A percentile compares a stretch with the other conserved stretches of the same genome.
These are phyloP conservation scores for Alternaria brassicicola DNA, from an alignment of 2,329 filamentous ascomycete species.

Conservation along the genomic window DNA sequence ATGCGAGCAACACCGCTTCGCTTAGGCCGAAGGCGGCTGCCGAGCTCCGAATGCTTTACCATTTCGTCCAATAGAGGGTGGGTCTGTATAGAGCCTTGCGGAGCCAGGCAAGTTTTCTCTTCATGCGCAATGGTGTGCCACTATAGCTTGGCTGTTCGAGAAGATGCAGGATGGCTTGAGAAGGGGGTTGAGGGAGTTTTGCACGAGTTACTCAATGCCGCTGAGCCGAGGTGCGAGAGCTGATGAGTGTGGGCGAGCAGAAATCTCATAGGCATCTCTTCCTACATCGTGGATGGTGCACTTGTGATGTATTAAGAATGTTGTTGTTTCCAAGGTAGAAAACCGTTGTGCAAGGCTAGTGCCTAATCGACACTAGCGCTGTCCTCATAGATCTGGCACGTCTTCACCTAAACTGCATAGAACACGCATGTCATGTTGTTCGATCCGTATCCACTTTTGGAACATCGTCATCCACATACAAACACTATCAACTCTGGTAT, in stretches of 20 bases:
- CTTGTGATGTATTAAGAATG: background rate
- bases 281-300: background rate
- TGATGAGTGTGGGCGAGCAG: background rate
- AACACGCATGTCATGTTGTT: background rate
- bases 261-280: background rate
- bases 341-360: background rate
- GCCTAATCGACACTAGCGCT: background rate
- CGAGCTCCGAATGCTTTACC: constrained; percentile 1
- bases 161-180: background rate
- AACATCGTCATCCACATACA: constrained; percentile 3
- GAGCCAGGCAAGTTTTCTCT: constrained; percentile 1
- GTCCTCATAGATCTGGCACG: background rate
- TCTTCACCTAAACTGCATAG: background rate
- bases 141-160: constrained; percentile 6
- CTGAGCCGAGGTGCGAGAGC: background rate
- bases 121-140: constrained; percentile 7
- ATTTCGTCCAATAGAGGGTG: constrained; percentile 1
- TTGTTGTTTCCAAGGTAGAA: background rate
- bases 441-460: constrained; percentile 1
- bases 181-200: background rate
- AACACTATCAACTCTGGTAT: constrained; percentile 11
- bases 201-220: constrained; percentile 9
- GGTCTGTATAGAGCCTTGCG: background rate
- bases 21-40: constrained; percentile 4
- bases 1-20: background rate